Evolutionary conservation across 257 asterid genomes (phyloP), one percentile per base, ranked within the genome.

Genomic region (Ajuga chamaepitys): DNA sequence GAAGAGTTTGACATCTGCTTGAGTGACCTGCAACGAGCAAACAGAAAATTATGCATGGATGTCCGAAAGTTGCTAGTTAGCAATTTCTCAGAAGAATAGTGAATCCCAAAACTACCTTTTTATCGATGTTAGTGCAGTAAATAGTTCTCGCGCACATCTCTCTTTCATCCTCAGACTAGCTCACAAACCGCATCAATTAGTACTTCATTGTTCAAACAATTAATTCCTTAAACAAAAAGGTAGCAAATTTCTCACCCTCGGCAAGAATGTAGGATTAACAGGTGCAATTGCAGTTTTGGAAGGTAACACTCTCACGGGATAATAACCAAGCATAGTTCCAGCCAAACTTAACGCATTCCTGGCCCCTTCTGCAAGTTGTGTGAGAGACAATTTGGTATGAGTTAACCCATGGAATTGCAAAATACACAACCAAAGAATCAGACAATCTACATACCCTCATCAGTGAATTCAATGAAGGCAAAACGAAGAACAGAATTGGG

Each of bases 91-190:
- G 30, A 50, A 51, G 58, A 66, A 22, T 38, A 17, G 56, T 18
- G 52, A 57, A 66, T 51, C 16, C 13, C 25, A 11, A 12, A 68
- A 17, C 28, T 71, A 87, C 95, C 95, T 87, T 85, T 75, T 83
- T 87, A 34, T 87, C 95, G 9, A 87, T 83, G 82, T 87, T 87
- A 42, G 95, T 81, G 68, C 95, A 87, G 66, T 87, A 87, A 58
- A 87, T 87, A 74, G 95, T 87, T 77, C 88, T 85, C 40, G 92
- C 95, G 55, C 95, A 85, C 95, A 85, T 87, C 85, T 87, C 88
- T 80, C 95, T 87, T 79, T 87, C 95, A 74, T 87, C 92, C 74
- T 87, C 95, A 40, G 95, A 87, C 95, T 87, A 68, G 71, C 17
- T 53, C 55, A 71, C 30, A 58, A 45, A 72, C 9, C 18, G 26